Evolutionary conservation across 225 moss, liverwort and hornwort genomes (phyloP).

Genomic region (Thuidium tamariscinum): DNA sequence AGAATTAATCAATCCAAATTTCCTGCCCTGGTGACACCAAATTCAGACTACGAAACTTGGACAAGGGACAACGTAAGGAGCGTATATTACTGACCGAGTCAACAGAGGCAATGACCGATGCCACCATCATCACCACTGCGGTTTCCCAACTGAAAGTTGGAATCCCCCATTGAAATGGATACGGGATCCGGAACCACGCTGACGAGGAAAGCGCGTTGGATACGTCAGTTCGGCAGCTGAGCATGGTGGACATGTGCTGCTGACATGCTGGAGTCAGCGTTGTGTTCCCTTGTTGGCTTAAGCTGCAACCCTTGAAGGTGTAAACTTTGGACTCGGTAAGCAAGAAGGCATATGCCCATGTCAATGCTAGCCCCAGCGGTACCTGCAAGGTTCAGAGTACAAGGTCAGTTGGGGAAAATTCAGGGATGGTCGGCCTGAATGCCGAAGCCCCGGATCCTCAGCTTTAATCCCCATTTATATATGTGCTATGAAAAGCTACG

Average conservation of each 20-base stretch:
- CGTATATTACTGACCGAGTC: slow-evolving; percentile 52
- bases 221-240: slow-evolving; percentile 66
- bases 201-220: slow-evolving; percentile 41
- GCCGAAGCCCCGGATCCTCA: not conserved
- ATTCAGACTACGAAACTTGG: not conserved
- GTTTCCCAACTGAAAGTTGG: slow-evolving; percentile 75
- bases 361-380: slow-evolving; percentile 65
- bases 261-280: slow-evolving; percentile 38
- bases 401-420: not conserved
- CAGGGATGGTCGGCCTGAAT: not conserved
- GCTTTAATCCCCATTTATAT: not conserved
- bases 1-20: not conserved
- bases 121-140: slow-evolving; percentile 76
- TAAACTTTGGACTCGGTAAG: slow-evolving; percentile 73
- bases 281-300: slow-evolving; percentile 23
- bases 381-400: slow-evolving; percentile 30
- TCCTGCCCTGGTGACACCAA: too few species aligned
- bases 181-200: slow-evolving; percentile 80
- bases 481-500: not conserved
- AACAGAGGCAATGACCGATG: slow-evolving; percentile 67
- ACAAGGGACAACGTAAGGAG: too few species aligned
- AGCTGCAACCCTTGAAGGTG: slow-evolving; percentile 52
- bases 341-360: slow-evolving; percentile 86
- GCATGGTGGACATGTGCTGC: slow-evolving; percentile 50
- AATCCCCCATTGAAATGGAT: slow-evolving; percentile 91